phyloP scores from a whole-genome alignment of 163 green algal genomes.

The Volvox carteri region DNA sequence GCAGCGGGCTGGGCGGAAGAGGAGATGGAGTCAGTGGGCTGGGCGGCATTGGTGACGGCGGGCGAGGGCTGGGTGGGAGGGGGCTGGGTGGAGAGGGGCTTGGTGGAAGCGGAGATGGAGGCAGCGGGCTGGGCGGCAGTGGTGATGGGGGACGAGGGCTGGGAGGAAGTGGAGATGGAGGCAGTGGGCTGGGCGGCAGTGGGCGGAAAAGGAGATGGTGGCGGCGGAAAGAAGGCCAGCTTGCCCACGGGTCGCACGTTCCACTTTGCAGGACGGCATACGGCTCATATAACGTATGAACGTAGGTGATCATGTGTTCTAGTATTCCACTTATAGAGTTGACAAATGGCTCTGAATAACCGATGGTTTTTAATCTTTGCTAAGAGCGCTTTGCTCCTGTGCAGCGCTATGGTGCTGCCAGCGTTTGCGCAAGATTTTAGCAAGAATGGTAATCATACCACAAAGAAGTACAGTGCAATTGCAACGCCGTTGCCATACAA shows the following conservation, averaged over 20 bases:
- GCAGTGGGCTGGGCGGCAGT: neutral
- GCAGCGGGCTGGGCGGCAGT: neutral
- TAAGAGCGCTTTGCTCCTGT: neutral
- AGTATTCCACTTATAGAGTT: too few relatives aligned
- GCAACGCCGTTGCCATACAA: neutral
- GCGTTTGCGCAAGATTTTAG: neutral
- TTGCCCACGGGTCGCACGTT: constrained; percentile 47
- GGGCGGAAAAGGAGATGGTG: neutral
- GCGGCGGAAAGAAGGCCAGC: constrained; percentile 46
- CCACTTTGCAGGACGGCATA: constrained; percentile 51
- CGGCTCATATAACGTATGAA: too few relatives aligned
- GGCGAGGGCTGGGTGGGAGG: neutral
- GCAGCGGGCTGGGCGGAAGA: neutral
- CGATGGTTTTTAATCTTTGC: too few relatives aligned
- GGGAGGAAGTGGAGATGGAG: neutral
- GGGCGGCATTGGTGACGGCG: neutral
- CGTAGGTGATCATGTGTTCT: too few relatives aligned
- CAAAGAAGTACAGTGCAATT: neutral
- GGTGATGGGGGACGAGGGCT: constrained; percentile 10
- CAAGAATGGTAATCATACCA: neutral
- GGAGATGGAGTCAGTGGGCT: neutral
- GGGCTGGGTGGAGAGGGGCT: neutral
- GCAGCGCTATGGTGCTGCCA: neutral
- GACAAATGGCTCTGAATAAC: too few relatives aligned
- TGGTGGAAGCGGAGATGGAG: neutral